These are phyloP conservation scores for Corylus avellana DNA, from an alignment of 306 rosid species.

Conservation along the genomic window DNA sequence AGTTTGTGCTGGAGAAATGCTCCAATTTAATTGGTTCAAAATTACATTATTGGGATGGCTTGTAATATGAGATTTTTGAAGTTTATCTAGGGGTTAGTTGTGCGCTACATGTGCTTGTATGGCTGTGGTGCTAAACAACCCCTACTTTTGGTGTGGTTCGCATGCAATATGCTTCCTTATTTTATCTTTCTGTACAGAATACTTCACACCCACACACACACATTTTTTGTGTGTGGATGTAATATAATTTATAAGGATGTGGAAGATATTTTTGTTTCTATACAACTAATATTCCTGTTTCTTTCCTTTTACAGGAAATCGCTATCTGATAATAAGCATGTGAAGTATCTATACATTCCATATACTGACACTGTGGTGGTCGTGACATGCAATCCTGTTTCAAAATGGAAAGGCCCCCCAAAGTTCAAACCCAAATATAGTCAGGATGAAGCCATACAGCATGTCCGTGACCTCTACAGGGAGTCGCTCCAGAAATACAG, in stretches of 20 bases:
- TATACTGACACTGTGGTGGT: slow-evolving; percentile 80
- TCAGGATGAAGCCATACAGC: slow-evolving; percentile 76
- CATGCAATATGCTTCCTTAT: neutral
- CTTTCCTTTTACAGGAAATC: slow-evolving; percentile 48
- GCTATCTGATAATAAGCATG: slow-evolving; percentile 85
- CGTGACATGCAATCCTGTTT: slow-evolving; percentile 90
- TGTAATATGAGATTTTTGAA: neutral
- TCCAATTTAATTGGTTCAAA: neutral
- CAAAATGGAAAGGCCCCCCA: slow-evolving; percentile 90
- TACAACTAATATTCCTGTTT: neutral
- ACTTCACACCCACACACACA: neutral
- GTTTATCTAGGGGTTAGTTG: neutral
- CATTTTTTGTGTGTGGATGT: neutral
- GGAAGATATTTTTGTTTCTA: neutral
- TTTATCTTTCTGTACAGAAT: neutral
- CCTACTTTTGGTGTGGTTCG: neutral
- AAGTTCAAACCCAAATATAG: slow-evolving; percentile 82
- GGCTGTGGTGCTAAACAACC: neutral
- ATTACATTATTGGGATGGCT: neutral
- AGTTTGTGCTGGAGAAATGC: neutral
- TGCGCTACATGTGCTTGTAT: neutral
- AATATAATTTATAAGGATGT: neutral
- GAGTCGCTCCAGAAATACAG: slow-evolving; percentile 70
- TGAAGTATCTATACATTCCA: slow-evolving; percentile 85
- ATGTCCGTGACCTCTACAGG: slow-evolving; percentile 69